These are phyloP conservation scores for Pseudogymnoascus sp. DNA, from an alignment of 2,329 filamentous ascomycete species.

Conservation along the genomic window DNA sequence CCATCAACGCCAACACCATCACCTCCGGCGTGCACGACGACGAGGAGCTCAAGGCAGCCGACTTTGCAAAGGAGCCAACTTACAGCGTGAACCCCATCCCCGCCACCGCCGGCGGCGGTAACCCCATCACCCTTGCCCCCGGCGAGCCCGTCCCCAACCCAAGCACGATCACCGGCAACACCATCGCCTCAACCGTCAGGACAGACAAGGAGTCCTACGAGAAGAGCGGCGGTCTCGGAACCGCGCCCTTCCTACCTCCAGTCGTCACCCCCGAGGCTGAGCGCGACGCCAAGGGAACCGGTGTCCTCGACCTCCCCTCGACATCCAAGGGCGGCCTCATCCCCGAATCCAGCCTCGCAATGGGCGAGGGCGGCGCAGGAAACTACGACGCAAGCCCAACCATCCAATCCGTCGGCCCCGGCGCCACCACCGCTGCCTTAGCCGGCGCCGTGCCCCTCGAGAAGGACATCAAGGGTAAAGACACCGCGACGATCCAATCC, in stretches of 20 bases:
- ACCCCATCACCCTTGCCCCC: constrained; percentile 70
- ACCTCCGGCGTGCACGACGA: constrained; percentile 71
- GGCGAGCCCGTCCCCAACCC: constrained; percentile 72
- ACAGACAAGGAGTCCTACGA: constrained; percentile 83
- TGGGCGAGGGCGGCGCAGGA: constrained; percentile 36
- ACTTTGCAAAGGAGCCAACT: constrained; percentile 31
- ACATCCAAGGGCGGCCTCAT: constrained; percentile 54
- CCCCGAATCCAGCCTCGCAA: constrained; percentile 74
- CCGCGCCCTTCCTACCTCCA: constrained; percentile 24
- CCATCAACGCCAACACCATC: constrained; percentile 48
- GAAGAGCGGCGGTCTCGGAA: constrained; percentile 55
- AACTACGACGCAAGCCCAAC: constrained; percentile 43
- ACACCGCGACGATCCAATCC: constrained; percentile 34
- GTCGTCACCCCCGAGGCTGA: constrained; percentile 35
- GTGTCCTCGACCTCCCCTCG: constrained; percentile 43
- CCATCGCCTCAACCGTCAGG: constrained; percentile 61
- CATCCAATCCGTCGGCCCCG: constrained; percentile 37
- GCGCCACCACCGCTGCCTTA: constrained; percentile 33
- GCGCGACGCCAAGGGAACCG: constrained; percentile 24
- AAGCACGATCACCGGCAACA: constrained; percentile 55
- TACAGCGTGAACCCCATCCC: constrained; percentile 54
- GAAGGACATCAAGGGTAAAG: constrained; percentile 14
- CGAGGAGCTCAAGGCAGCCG: constrained; percentile 61
- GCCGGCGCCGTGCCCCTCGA: constrained; percentile 36
- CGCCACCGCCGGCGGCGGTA: constrained; percentile 55